These are phyloP conservation scores for Claviceps spartinae DNA, from an alignment of 2,329 filamentous ascomycete species.

Conservation along the genomic window DNA sequence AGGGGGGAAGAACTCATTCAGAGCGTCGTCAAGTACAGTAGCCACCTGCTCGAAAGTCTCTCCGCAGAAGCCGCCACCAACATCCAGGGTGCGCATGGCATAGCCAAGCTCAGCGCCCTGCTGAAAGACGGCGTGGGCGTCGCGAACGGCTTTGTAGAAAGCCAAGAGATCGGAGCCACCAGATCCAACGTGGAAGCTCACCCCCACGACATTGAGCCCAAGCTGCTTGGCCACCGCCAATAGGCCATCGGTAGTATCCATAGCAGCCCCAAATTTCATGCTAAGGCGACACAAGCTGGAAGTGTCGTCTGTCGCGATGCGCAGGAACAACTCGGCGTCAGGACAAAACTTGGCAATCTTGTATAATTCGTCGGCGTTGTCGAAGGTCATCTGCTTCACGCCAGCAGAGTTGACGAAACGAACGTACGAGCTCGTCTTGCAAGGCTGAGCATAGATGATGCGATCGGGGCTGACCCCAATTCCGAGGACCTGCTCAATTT, in stretches of 20 bases:
- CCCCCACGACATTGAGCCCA: conserved; percentile 80
- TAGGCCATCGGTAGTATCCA: conserved; percentile 67
- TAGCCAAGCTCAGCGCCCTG: conserved; percentile 67
- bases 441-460: conserved; percentile 98
- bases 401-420: conserved; percentile 73
- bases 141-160: conserved; percentile 80
- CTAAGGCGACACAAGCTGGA: conserved; percentile 88
- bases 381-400: conserved; percentile 98
- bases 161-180: conserved; percentile 87
- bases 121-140: conserved; percentile 81
- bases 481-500: conserved; percentile 83
- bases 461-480: conserved; percentile 74
- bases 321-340: conserved; percentile 78
- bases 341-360: conserved; percentile 93
- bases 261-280: conserved; percentile 89
- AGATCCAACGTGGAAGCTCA: conserved; percentile 96
- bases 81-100: conserved; percentile 74
- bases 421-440: conserved; percentile 98
- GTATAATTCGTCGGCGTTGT: conserved; percentile 94
- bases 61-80: conserved; percentile 83
- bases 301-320: conserved; percentile 92
- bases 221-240: conserved; percentile 69
- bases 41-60: conserved; percentile 92
- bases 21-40: conserved; percentile 58
- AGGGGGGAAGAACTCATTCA: conserved; percentile 80